Conservation (phyloP, 2,329 filamentous ascomycete genomes). For the Penicillium sp. region DNA sequence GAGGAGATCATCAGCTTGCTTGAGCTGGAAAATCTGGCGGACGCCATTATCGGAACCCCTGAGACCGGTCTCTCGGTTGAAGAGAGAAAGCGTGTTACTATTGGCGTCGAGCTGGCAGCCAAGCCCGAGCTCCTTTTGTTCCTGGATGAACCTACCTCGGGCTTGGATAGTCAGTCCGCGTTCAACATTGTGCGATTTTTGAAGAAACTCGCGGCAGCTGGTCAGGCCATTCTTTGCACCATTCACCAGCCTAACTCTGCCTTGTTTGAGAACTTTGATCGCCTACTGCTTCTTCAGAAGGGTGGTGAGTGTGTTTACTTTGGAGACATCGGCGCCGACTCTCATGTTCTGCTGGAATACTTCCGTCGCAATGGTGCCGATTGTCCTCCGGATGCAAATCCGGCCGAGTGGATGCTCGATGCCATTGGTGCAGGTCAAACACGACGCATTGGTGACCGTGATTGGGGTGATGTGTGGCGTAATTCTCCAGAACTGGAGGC, state of each 20-base stretch:
- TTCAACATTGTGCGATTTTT: constrained; percentile 63
- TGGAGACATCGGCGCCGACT: constrained; percentile 57
- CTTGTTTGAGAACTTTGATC: constrained; percentile 61
- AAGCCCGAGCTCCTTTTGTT: constrained; percentile 61
- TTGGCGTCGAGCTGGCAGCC: constrained; percentile 42
- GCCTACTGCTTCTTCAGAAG: constrained; percentile 56
- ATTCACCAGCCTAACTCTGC: constrained; percentile 63
- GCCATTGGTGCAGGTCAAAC: constrained; percentile 75
- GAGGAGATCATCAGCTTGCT: constrained; percentile 66
- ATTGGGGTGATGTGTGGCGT: constrained; percentile 80
- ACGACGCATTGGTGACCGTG: constrained; percentile 70
- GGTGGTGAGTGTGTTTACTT: constrained; percentile 59
- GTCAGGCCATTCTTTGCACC: constrained; percentile 62
- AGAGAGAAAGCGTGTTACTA: constrained; percentile 45
- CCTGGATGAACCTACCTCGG: constrained; percentile 63
- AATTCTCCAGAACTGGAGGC: constrained; percentile 70
- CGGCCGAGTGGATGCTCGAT: constrained; percentile 53
- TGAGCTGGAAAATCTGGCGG: constrained; percentile 67
- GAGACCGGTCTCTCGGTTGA: constrained; percentile 62
- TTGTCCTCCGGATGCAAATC: constrained; percentile 54
- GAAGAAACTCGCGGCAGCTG: constrained; percentile 60
- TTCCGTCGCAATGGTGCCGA: constrained; percentile 56
- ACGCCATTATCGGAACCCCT: constrained; percentile 65
- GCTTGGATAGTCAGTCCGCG: constrained; percentile 60
- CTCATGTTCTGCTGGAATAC: constrained; percentile 53